Conservation (phyloP, 805 yeast species). For the Myxozyma vanderwaltii region DNA sequence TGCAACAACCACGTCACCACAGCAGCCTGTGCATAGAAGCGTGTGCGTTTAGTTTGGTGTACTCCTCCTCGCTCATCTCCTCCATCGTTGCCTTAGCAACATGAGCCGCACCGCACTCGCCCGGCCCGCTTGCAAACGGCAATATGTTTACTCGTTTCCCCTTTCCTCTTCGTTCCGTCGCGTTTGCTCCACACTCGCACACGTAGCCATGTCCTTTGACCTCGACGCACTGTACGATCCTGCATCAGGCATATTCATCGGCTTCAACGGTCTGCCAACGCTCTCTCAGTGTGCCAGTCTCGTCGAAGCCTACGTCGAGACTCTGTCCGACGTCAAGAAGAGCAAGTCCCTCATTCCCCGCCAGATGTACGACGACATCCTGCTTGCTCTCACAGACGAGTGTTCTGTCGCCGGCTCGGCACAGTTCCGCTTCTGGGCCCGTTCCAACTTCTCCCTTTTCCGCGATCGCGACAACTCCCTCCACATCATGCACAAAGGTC, state of each 20-base stretch:
- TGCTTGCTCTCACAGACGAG: conserved; percentile 13
- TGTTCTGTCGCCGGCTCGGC: conserved; percentile 12
- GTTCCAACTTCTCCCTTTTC: conserved; percentile 22
- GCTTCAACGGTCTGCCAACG: conserved; percentile 32
- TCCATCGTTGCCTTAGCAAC: too few species aligned
- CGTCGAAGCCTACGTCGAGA: conserved; percentile 28
- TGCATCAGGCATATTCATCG: conserved; percentile 22
- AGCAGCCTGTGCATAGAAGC: too few species aligned
- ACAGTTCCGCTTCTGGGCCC: conserved; percentile 34
- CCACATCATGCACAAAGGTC: conserved; percentile 28
- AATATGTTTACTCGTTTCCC: background rate
- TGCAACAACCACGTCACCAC: too few species aligned
- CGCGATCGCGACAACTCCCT: background rate
- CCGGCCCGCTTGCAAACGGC: background rate
- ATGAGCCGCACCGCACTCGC: background rate
- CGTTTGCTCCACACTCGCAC: too few species aligned
- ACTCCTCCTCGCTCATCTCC: background rate
- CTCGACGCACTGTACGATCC: conserved; percentile 29
- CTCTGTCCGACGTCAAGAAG: conserved; percentile 29
- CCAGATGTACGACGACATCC: conserved; percentile 26
- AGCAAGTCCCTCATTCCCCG: conserved; percentile 27
- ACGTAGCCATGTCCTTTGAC: background rate
- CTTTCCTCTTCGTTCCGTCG: background rate
- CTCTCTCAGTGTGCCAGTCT: conserved; percentile 19
- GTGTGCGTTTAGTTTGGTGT: background rate